phyloP scores from a whole-genome alignment of 768 basidiomycete species.

The Tricholoma terreum region DNA sequence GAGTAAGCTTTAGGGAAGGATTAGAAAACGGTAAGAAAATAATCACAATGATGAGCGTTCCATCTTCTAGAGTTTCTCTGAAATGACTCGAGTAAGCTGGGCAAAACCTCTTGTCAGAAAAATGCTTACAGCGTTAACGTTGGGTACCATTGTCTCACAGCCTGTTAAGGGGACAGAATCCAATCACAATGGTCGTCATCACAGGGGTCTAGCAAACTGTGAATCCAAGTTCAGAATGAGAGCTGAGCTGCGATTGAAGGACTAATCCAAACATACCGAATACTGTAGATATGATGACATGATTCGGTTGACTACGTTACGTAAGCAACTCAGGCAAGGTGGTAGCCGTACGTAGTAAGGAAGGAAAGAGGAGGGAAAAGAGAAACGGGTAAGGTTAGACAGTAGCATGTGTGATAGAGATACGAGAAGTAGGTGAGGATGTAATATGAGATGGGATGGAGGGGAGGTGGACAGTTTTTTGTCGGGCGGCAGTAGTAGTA shows the following conservation, averaged over 20 bases:
- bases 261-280: constrained; percentile 49
- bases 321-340: too few relatives aligned
- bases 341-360: too few relatives aligned
- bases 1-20: constrained; percentile 8
- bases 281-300: too few relatives aligned
- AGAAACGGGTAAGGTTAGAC: too few relatives aligned
- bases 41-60: constrained; percentile 61
- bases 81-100: neutral
- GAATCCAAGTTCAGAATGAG: constrained; percentile 10
- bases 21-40: too few relatives aligned
- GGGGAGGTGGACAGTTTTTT: too few relatives aligned
- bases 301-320: too few relatives aligned
- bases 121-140: constrained; percentile 55
- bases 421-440: too few relatives aligned
- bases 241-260: constrained; percentile 7
- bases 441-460: too few relatives aligned
- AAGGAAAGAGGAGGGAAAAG: too few relatives aligned
- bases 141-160: constrained; percentile 73
- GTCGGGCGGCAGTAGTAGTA: too few relatives aligned
- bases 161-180: constrained; percentile 41
- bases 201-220: constrained; percentile 65
- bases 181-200: constrained; percentile 64
- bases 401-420: too few relatives aligned
- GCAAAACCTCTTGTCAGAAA: neutral
- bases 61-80: constrained; percentile 64